Evolutionary conservation across 164 flowering plant species (phyloP).

Genomic region (Liriodendron chinense): DNA sequence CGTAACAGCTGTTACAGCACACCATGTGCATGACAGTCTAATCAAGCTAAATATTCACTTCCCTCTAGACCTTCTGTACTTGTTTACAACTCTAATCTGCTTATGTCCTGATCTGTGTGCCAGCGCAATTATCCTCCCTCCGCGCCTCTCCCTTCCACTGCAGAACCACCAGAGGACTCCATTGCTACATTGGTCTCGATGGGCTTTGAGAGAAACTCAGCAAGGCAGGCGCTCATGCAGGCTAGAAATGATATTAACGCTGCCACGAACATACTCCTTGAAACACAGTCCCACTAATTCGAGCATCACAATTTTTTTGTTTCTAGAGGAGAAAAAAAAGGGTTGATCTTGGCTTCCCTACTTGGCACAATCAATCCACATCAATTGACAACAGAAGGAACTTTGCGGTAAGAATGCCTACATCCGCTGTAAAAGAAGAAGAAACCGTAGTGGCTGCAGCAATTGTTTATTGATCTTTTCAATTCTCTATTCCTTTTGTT

Average conservation of each 20-base stretch:
- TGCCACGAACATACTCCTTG: conserved; percentile 94
- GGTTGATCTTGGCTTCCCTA: not conserved
- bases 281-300: conserved; percentile 63
- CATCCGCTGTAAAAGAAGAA: not conserved
- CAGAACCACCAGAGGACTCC: conserved; percentile 77
- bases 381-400: not conserved
- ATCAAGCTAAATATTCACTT: not conserved
- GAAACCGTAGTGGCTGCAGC: not conserved
- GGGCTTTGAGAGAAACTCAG: conserved; percentile 87
- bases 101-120: conserved; percentile 14
- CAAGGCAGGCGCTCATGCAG: conserved; percentile 85
- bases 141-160: conserved; percentile 33
- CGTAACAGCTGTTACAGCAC: too few species aligned
- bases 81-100: not conserved
- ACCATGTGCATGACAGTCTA: too few species aligned
- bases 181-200: conserved; percentile 78
- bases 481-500: not conserved
- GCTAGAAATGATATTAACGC: conserved; percentile 85
- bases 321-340: not conserved
- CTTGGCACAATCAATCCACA: not conserved
- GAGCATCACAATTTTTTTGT: not conserved
- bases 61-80: not conserved
- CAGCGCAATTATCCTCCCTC: conserved; percentile 54
- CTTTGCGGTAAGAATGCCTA: not conserved
- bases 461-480: not conserved